Evolutionary conservation across 371 early-diverging fungal species (phyloP).

Genomic region (Batrachochytrium dendrobatidis): DNA sequence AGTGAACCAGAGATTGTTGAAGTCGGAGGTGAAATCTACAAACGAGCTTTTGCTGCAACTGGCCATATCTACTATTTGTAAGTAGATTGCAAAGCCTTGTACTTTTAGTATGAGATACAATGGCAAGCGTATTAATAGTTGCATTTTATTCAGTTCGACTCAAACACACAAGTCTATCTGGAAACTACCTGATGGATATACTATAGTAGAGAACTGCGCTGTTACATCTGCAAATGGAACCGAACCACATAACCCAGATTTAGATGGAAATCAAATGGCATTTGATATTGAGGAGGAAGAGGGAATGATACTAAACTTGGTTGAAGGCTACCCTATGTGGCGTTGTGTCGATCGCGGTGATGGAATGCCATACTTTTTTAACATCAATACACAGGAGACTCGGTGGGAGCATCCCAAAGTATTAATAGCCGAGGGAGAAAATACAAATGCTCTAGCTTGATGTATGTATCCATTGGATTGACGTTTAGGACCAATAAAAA

Average conservation of each 20-base stretch:
- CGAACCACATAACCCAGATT: background rate
- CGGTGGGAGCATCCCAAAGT: conserved; percentile 27
- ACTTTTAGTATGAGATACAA: background rate
- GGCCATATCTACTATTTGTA: conserved; percentile 37
- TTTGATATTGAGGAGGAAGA: conserved; percentile 1
- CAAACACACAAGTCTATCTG: conserved; percentile 30
- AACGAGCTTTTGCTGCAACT: conserved; percentile 31
- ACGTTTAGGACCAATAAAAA: too few species aligned
- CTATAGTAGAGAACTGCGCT: background rate
- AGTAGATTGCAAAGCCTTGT: conserved; percentile 1
- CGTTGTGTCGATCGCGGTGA: conserved; percentile 28
- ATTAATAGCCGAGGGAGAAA: too few species aligned
- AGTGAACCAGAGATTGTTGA: conserved; percentile 37
- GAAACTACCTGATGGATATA: conserved; percentile 31
- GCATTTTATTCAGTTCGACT: conserved; percentile 17
- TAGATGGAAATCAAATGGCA: background rate
- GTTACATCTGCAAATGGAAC: background rate
- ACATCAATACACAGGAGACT: conserved; percentile 30
- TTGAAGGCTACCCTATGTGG: conserved; percentile 36
- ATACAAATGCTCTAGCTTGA: too few species aligned
- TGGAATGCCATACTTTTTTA: conserved; percentile 30
- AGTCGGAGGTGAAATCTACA: conserved; percentile 29
- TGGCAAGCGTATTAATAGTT: background rate
- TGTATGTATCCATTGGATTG: too few species aligned
- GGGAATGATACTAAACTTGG: conserved; percentile 4